These are phyloP conservation scores for Sungouiella thailandica DNA, from an alignment of 805 yeast genomes.

Conservation along the genomic window DNA sequence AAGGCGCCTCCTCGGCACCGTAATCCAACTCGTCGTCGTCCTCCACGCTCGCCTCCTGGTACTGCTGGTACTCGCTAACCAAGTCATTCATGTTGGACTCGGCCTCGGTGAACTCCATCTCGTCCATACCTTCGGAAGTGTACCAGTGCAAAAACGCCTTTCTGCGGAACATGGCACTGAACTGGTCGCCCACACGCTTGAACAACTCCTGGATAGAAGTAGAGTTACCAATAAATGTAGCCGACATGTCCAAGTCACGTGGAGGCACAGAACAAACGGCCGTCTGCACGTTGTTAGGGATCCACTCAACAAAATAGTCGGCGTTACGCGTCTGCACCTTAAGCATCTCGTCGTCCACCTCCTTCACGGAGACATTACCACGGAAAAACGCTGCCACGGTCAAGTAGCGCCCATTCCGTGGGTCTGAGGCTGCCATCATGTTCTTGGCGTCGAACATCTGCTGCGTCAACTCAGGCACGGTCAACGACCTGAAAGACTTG, in stretches of 20 bases:
- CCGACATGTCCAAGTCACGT: slow-evolving; percentile 78
- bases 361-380: slow-evolving; percentile 88
- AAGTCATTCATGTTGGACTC: slow-evolving; percentile 87
- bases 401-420: slow-evolving; percentile 83
- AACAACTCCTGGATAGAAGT: slow-evolving; percentile 90
- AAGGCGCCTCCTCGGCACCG: slow-evolving; percentile 56
- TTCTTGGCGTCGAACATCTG: slow-evolving; percentile 89
- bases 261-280: slow-evolving; percentile 92
- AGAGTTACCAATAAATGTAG: slow-evolving; percentile 90
- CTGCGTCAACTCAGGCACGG: slow-evolving; percentile 89
- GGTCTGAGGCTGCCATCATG: slow-evolving; percentile 96
- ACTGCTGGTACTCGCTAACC: slow-evolving; percentile 85
- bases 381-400: slow-evolving; percentile 93
- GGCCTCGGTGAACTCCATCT: slow-evolving; percentile 89
- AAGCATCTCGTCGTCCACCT: slow-evolving; percentile 91
- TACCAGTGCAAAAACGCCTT: slow-evolving; percentile 97
- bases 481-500: slow-evolving; percentile 74
- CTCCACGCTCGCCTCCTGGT: slow-evolving; percentile 76
- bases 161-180: slow-evolving; percentile 87
- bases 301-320: slow-evolving; percentile 89
- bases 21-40: slow-evolving; percentile 73
- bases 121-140: slow-evolving; percentile 95
- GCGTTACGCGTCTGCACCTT: slow-evolving; percentile 78
- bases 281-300: slow-evolving; percentile 91
- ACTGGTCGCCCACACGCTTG: slow-evolving; percentile 84